phyloP scores from a whole-genome alignment of 2,329 filamentous ascomycete species.

The Cyphellophora attinorum region DNA sequence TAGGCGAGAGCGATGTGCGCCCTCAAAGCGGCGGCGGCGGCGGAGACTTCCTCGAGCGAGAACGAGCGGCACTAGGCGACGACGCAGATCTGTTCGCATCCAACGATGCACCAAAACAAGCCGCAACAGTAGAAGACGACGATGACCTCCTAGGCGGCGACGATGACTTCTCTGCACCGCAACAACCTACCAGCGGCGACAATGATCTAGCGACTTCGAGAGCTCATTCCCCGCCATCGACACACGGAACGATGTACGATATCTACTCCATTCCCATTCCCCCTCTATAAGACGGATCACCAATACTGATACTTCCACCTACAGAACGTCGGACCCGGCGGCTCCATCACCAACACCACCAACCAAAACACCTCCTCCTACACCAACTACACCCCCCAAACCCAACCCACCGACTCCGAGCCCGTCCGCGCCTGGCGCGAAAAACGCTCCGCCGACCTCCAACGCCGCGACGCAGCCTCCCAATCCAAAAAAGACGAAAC shows the following conservation, averaged over 20 bases:
- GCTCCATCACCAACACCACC: conserved; percentile 65
- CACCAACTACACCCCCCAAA: conserved; percentile 43
- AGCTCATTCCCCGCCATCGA: conserved; percentile 83
- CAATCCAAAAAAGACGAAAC: conserved; percentile 75
- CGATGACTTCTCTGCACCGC: conserved; percentile 25
- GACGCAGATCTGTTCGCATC: conserved; percentile 86
- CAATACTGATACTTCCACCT: conserved; percentile 7
- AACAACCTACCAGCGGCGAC: conserved; percentile 28
- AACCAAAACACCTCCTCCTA: conserved; percentile 46
- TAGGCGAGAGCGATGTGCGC: conserved; percentile 15
- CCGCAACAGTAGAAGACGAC: conserved; percentile 52
- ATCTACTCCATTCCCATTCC: not conserved
- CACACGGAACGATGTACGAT: conserved; percentile 59
- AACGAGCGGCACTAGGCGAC: conserved; percentile 82
- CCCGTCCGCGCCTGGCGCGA: conserved; percentile 72
- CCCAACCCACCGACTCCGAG: conserved; percentile 59
- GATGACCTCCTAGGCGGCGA: conserved; percentile 63
- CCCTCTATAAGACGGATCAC: too few species aligned
- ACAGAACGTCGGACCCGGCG: conserved; percentile 63
- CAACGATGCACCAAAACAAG: conserved; percentile 52
- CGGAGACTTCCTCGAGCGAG: conserved; percentile 82
- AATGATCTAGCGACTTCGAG: conserved; percentile 57
- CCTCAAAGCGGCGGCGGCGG: conserved; percentile 28
- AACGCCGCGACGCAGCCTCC: conserved; percentile 77
- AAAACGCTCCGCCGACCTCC: conserved; percentile 70